phyloP scores from a whole-genome alignment of 495 filamentous ascomycete species.

The Aspergillus ellipticus region DNA sequence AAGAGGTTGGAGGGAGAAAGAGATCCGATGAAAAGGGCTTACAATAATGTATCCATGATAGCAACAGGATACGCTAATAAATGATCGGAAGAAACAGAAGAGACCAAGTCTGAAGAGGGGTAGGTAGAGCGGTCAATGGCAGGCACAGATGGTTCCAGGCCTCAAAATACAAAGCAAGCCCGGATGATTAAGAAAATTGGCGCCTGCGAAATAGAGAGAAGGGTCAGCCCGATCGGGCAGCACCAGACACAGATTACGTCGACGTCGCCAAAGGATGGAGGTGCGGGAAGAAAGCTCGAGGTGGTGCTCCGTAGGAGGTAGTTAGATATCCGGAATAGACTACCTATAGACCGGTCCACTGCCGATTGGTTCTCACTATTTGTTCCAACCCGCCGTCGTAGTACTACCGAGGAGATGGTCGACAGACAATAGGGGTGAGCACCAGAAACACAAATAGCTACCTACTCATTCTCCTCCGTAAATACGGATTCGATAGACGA shows the following conservation, averaged over 20 bases:
- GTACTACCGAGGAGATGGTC: no score
- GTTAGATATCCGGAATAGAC: no score
- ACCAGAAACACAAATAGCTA: no score
- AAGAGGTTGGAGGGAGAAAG: not conserved
- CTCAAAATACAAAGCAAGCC: not conserved
- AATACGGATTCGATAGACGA: no score
- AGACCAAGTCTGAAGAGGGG: not conserved
- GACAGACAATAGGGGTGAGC: no score
- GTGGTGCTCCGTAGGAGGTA: not conserved
- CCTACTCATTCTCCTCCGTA: no score
- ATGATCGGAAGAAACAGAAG: not conserved
- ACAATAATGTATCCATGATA: slow-evolving; percentile 79
- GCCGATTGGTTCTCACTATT: not conserved
- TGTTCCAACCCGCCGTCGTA: no score
- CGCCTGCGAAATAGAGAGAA: slow-evolving; percentile 2
- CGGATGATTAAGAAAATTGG: not conserved
- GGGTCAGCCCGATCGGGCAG: slow-evolving; percentile 9
- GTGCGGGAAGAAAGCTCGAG: not conserved
- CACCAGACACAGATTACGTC: not conserved
- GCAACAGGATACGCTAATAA: not conserved
- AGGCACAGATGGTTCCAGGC: not conserved
- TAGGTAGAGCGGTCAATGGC: not conserved
- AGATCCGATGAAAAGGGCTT: slow-evolving; percentile 31
- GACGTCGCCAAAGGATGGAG: not conserved
- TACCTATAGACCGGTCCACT: not conserved